Evolutionary conservation across 352 stramenopile species (phyloP), one percentile per base, ranked within the genome.

Genomic region (Globisporangium cylindrosporum): DNA sequence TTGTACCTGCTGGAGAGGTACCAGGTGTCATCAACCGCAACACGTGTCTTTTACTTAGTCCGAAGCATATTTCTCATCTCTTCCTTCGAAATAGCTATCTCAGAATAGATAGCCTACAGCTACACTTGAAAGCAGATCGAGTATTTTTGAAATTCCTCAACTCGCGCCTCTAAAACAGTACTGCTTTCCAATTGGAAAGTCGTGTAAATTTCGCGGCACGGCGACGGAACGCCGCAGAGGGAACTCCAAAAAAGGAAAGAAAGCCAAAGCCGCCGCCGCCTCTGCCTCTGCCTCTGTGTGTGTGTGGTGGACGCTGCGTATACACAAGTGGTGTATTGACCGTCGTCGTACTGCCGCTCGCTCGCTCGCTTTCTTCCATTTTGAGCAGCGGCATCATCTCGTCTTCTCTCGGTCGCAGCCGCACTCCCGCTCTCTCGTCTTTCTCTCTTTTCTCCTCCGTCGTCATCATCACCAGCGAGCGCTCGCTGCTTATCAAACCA

Each of bases 141-240:
- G 18, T 15, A 1, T 7, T 46, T 18, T 20, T 46, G 38, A 46
- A 20, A 46, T 43, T 43, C 4, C 36, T 6, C 15, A 43, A 18
- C 2, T 18, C 15, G 36, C 36, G 4, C 36, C 36, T 43, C 36
- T 15, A 43, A 43, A 43, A 14, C 36, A 43, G 15, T 43, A 43
- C n/a, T 49, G 32, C 6, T 25, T 61, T 61, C 55, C 55, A 62
- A 49, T 62, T 66, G 46, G 60, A 66, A 66, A 66, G 60, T 59
- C 60, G 60, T 24, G 60, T 59, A 59, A 59, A 59, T 20, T 66
- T 66, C 60, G 51, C 60, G 60, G 60, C 60, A 66, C 60, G 2
- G 60, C 60, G 60, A 66, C 60, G 48, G 60, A 66, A 66, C 60
- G 27, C 25, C 18, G 18, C 20, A 14, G n/a, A 7, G n/a, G 8